These are phyloP conservation scores for Laetiporus sulphureus DNA, from an alignment of 1,284 basidiomycete species.

Conservation along the genomic window DNA sequence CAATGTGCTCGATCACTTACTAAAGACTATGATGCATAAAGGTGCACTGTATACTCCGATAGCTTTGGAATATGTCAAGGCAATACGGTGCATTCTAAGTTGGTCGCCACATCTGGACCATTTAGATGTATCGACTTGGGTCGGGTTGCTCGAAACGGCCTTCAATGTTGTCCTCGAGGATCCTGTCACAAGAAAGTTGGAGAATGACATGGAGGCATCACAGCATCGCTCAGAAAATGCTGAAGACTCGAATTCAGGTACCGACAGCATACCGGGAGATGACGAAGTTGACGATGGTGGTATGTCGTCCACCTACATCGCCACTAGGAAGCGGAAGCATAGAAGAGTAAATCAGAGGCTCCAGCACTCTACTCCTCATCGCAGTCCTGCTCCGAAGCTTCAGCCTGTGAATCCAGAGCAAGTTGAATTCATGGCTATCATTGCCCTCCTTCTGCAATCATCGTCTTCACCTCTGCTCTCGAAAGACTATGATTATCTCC, in stretches of 20 bases:
- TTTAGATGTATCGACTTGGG: constrained; percentile 63
- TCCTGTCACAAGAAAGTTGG: constrained; percentile 37
- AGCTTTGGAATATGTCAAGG: constrained; percentile 78
- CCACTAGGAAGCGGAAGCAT: constrained; percentile 30
- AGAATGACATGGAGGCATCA: constrained; percentile 30
- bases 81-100: constrained; percentile 56
- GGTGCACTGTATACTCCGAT: constrained; percentile 57
- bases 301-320: constrained; percentile 17
- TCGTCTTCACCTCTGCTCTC: constrained; percentile 49
- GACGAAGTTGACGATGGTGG: constrained; percentile 15
- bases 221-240: constrained; percentile 10
- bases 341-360: constrained; percentile 8
- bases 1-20: constrained; percentile 61
- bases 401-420: constrained; percentile 51
- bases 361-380: constrained; percentile 1
- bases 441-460: constrained; percentile 62
- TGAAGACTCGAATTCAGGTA: constrained; percentile 18
- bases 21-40: constrained; percentile 51
- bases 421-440: constrained; percentile 62
- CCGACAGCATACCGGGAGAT: constrained; percentile 8
- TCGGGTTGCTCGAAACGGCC: constrained; percentile 57
- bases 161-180: constrained; percentile 76
- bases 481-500: constrained; percentile 29
- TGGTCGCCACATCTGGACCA: constrained; percentile 77
- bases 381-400: constrained; percentile 9